Conservation (phyloP, 441 rosid genomes). For the Pelargonium australe region DNA sequence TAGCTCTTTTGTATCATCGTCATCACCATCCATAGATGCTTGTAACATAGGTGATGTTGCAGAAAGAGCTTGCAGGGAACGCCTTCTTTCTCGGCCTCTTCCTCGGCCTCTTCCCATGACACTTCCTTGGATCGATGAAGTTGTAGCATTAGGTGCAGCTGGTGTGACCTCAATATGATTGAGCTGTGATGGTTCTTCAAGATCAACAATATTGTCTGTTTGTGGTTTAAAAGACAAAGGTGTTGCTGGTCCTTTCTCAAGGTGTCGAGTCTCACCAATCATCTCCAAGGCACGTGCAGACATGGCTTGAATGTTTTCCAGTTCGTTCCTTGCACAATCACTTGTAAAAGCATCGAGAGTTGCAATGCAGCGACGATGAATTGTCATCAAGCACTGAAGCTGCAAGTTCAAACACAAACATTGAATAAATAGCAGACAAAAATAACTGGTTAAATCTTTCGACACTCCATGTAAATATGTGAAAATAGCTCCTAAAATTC, state of each 20-base stretch:
- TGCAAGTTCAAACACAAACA: neutral
- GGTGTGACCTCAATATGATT: neutral
- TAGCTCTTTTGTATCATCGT: neutral
- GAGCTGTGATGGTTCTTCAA: neutral
- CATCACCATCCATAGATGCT: neutral
- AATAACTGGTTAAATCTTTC: too few relatives aligned
- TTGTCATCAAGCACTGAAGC: neutral
- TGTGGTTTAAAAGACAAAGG: neutral
- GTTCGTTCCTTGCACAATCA: neutral
- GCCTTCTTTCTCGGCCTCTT: neutral
- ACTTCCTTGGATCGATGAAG: neutral
- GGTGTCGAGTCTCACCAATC: conserved; percentile 1
- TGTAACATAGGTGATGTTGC: neutral
- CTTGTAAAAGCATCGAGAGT: neutral
- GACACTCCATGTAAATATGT: too few relatives aligned
- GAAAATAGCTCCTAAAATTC: too few relatives aligned
- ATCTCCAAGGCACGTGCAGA: neutral
- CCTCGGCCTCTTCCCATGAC: neutral
- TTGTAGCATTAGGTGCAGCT: neutral
- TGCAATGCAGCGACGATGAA: neutral
- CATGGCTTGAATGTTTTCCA: neutral
- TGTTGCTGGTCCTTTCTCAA: neutral
- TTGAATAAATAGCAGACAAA: too few relatives aligned
- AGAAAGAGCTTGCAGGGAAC: neutral
- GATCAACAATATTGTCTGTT: neutral